These are phyloP conservation scores for Fusarium sulawesiense DNA, from an alignment of 2,329 filamentous ascomycete species.

Conservation along the genomic window DNA sequence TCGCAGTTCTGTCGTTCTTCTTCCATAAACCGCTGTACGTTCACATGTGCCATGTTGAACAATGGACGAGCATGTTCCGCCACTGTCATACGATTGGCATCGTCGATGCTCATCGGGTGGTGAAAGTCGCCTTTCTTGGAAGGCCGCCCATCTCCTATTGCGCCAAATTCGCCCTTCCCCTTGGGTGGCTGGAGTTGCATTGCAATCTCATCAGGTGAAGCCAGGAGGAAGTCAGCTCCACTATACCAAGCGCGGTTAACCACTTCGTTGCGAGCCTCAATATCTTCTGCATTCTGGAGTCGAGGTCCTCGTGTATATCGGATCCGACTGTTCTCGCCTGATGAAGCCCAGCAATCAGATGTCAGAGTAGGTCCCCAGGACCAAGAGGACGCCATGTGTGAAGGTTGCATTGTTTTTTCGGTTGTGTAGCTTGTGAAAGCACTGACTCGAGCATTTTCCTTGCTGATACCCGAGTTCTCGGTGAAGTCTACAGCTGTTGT, in stretches of 20 bases:
- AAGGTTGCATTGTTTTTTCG: not conserved
- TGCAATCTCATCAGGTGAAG: slow-evolving; percentile 46
- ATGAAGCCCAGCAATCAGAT: slow-evolving; percentile 14
- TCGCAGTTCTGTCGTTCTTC: slow-evolving; percentile 21
- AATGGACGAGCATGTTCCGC: slow-evolving; percentile 56
- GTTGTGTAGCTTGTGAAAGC: not conserved
- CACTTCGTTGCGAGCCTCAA: slow-evolving; percentile 44
- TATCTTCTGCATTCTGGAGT: slow-evolving; percentile 39
- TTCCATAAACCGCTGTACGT: slow-evolving; percentile 44
- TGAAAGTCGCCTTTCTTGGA: slow-evolving; percentile 42
- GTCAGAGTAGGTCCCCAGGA: slow-evolving; percentile 9
- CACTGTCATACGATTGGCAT: slow-evolving; percentile 53
- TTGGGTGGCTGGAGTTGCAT: slow-evolving; percentile 47
- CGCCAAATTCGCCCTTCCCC: slow-evolving; percentile 50
- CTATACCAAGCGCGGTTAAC: slow-evolving; percentile 55
- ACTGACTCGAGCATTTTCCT: not conserved
- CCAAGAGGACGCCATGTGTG: slow-evolving; percentile 10
- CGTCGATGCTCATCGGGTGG: slow-evolving; percentile 49
- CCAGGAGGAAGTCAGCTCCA: slow-evolving; percentile 52
- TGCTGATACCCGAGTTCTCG: slow-evolving; percentile 4
- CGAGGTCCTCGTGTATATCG: slow-evolving; percentile 35
- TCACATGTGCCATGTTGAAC: slow-evolving; percentile 55
- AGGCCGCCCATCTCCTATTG: slow-evolving; percentile 53
- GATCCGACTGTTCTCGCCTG: not conserved
- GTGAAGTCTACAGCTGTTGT: not conserved